Percentiles rank a stretch among this genome's conserved stretches.
Conservation (phyloP, 2,329 filamentous ascomycete species). For the Cytospora paraplurivora region DNA sequence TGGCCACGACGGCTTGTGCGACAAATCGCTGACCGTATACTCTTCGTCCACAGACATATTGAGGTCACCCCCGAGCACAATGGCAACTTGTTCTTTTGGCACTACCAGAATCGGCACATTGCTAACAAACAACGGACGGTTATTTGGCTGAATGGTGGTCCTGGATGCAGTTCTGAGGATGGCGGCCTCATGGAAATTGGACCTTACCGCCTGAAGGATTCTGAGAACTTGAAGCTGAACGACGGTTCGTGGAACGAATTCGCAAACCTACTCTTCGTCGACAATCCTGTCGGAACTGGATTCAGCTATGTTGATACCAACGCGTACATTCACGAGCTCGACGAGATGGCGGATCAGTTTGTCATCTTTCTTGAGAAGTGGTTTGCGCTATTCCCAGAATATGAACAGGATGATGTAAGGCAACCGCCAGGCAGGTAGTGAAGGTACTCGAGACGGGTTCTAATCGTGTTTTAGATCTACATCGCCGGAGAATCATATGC, state of each 20-base stretch:
- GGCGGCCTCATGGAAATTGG: constrained; percentile 95
- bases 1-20: background rate
- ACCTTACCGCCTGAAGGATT: constrained; percentile 82
- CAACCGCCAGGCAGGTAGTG: background rate
- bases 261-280: constrained; percentile 93
- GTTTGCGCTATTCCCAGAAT: constrained; percentile 88
- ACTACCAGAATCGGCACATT: constrained; percentile 94
- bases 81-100: constrained; percentile 98
- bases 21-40: background rate
- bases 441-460: background rate
- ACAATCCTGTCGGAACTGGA: constrained; percentile 94
- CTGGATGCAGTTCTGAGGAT: constrained; percentile 96
- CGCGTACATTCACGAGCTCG: constrained; percentile 80
- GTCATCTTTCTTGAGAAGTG: constrained; percentile 87
- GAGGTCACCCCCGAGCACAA: constrained; percentile 84
- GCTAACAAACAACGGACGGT: constrained; percentile 88
- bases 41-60: constrained; percentile 67
- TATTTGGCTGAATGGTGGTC: constrained; percentile 96
- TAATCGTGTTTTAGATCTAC: constrained; percentile 67
- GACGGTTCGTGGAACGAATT: constrained; percentile 99
- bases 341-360: constrained; percentile 88
- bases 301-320: constrained; percentile 95
- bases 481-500: constrained; percentile 96
- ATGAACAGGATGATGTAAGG: constrained; percentile 86
- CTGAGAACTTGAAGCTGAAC: constrained; percentile 73